A percentile compares a stretch with the other conserved stretches of the same genome.
These are phyloP conservation scores for Nothomitra cinnamomea DNA, from an alignment of 2,329 filamentous ascomycete species.

Conservation along the genomic window DNA sequence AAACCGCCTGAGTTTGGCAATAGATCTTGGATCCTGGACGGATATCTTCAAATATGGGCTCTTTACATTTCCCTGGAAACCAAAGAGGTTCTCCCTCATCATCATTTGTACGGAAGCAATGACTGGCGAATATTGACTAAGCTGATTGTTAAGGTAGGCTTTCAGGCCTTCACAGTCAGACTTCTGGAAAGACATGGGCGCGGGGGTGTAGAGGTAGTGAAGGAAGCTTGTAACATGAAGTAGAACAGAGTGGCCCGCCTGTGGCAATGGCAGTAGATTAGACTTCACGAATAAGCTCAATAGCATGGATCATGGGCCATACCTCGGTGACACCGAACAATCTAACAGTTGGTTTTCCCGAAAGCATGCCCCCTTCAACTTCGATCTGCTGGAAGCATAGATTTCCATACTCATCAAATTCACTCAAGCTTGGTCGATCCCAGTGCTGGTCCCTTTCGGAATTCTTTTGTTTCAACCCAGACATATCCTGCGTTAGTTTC, in stretches of 20 bases:
- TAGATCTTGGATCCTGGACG: slow-evolving; percentile 74
- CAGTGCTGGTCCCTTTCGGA: slow-evolving; percentile 88
- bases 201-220: slow-evolving; percentile 88
- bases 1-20: slow-evolving; percentile 54
- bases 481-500: slow-evolving; percentile 89
- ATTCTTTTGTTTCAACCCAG: slow-evolving; percentile 68
- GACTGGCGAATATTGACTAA: slow-evolving; percentile 54
- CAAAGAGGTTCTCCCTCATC: slow-evolving; percentile 79
- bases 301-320: slow-evolving; percentile 8
- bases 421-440: slow-evolving; percentile 47
- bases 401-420: slow-evolving; percentile 46
- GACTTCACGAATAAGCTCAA: slow-evolving; percentile 5
- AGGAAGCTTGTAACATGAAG: slow-evolving; percentile 91
- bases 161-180: slow-evolving; percentile 66
- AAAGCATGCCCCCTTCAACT: slow-evolving; percentile 74
- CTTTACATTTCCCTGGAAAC: slow-evolving; percentile 84
- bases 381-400: slow-evolving; percentile 95
- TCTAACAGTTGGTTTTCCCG: slow-evolving; percentile 64
- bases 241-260: slow-evolving; percentile 74
- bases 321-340: slow-evolving; percentile 84
- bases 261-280: background rate
- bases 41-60: slow-evolving; percentile 89
- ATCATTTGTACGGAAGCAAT: slow-evolving; percentile 71
- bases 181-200: slow-evolving; percentile 63
- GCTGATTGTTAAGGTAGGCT: slow-evolving; percentile 59